phyloP scores from a whole-genome alignment of 2,329 filamentous ascomycete genomes.

The Pseudogymnoascus sp. region DNA sequence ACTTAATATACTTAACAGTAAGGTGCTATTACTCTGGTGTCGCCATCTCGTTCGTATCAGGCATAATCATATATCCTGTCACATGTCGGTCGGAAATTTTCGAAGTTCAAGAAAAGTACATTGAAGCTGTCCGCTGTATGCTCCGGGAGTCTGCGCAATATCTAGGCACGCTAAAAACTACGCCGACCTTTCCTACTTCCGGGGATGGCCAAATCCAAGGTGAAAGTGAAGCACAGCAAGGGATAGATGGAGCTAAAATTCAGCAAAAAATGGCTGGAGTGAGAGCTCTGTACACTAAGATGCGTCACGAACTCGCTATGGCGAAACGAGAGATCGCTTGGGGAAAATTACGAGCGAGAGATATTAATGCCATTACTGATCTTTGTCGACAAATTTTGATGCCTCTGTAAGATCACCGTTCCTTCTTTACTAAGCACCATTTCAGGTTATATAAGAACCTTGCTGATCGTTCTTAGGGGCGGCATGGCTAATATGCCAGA shows the following conservation, averaged over 20 bases:
- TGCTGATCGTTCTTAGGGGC: not conserved
- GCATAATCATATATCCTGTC: slow-evolving; percentile 9
- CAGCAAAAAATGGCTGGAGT: slow-evolving; percentile 4
- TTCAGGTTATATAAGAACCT: not conserved
- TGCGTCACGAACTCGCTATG: slow-evolving; percentile 5
- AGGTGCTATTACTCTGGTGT: slow-evolving; percentile 9
- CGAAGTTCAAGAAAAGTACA: slow-evolving; percentile 9
- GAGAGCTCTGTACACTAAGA: slow-evolving; percentile 4
- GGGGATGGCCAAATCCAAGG: not conserved
- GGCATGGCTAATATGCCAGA: slow-evolving; percentile 2
- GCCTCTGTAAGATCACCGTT: slow-evolving; percentile 6
- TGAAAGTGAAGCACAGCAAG: not conserved
- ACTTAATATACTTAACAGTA: slow-evolving; percentile 6
- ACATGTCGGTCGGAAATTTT: slow-evolving; percentile 9
- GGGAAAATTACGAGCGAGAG: slow-evolving; percentile 8
- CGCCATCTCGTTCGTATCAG: slow-evolving; percentile 9
- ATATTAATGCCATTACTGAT: slow-evolving; percentile 7
- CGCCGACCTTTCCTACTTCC: not conserved
- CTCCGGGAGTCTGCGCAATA: not conserved
- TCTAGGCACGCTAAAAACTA: slow-evolving; percentile 5
- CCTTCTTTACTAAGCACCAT: not conserved
- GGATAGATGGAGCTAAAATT: not conserved
- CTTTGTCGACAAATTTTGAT: slow-evolving; percentile 6
- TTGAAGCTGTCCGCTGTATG: not conserved
- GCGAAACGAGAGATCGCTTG: slow-evolving; percentile 8